These are phyloP conservation scores for Warburgia ugandensis DNA, from an alignment of 164 flowering plant genomes.

Conservation along the genomic window DNA sequence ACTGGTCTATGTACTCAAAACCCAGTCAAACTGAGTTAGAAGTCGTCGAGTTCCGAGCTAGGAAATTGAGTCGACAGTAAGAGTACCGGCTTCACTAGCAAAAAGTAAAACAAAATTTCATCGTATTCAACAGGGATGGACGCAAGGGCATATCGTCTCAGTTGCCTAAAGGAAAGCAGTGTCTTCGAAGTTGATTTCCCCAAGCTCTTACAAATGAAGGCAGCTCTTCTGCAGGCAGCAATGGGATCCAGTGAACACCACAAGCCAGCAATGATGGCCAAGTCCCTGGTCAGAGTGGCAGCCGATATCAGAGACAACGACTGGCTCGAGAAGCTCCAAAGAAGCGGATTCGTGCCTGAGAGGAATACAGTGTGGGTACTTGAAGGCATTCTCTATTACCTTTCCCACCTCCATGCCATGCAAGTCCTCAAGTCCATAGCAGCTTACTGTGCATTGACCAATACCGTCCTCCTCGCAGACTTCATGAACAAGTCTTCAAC, in stretches of 20 bases:
- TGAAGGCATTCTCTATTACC: slow-evolving; percentile 81
- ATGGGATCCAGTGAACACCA: slow-evolving; percentile 28
- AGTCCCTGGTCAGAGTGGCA: slow-evolving; percentile 65
- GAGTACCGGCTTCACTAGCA: no score
- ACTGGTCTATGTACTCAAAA: no score
- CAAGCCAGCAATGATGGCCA: slow-evolving; percentile 45
- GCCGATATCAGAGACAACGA: slow-evolving; percentile 60
- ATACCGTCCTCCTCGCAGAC: slow-evolving; percentile 77
- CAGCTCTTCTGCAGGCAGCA: slow-evolving; percentile 59
- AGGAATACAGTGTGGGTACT: slow-evolving; percentile 79
- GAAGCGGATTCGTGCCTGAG: slow-evolving; percentile 57
- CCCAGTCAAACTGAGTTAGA: no score
- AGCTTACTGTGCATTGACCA: slow-evolving; percentile 38
- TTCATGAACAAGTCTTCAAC: slow-evolving; percentile 85
- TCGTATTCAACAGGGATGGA: slow-evolving; percentile 77
- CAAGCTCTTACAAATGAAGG: slow-evolving; percentile 61
- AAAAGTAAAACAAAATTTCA: no score
- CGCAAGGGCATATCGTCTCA: slow-evolving; percentile 70
- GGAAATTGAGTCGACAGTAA: no score
- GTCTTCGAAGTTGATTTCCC: slow-evolving; percentile 78
- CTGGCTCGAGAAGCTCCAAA: slow-evolving; percentile 74
- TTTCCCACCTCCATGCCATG: slow-evolving; percentile 55
- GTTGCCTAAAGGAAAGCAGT: slow-evolving; percentile 58
- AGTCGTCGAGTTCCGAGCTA: no score
- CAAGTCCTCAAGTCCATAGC: slow-evolving; percentile 66